Evolutionary conservation across 345 rosid species (phyloP), one percentile per base, ranked within the genome.

Genomic region (Arabidopsis arenosa): DNA sequence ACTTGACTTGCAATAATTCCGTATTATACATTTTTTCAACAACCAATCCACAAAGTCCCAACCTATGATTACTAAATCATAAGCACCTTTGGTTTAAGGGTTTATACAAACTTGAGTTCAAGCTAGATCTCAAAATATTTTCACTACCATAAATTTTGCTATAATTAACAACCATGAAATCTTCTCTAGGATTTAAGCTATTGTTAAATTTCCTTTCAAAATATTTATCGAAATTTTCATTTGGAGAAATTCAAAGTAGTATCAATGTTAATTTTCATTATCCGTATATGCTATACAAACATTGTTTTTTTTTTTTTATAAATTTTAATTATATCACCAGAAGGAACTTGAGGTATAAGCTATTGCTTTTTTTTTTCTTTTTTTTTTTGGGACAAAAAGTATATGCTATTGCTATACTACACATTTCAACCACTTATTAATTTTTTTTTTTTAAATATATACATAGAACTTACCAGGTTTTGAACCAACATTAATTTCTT

Each of bases 21-120:
- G 61, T 63, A 43, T 52, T 13, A 62, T 44, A 52, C 6, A 62
- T 61, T 60, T 70, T 41, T 44, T 63, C 75, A 76, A 76, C 80
- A 76, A 76, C 75, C 75, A 70, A 44, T 76, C n/a, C 75, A 54
- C 59, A 44, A 63, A 62, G 18, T n/a, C 52, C 80, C 41, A 68
- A 41, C 54, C 68, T 55, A 66, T 56, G 78, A 74, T 56, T 59
- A 68, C 49, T 44, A 55, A 62, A 76, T 76, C 18, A 75, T 60
- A 68, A 51, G 32, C 39, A 66, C 36, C 11, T 75, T 66, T 75
- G 59, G 32, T 14, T 58, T 40, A 17, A 37, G 28, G 53, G 15
- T 49, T 67, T 44, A 40, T 75, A 30, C 17, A 17, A 41, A 15
- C 54, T 51, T 21, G 70, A 63, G 37, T 30, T 59, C 45, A 59